These are phyloP conservation scores for Brassica cretica DNA, from an alignment of 345 rosid species.

Conservation along the genomic window DNA sequence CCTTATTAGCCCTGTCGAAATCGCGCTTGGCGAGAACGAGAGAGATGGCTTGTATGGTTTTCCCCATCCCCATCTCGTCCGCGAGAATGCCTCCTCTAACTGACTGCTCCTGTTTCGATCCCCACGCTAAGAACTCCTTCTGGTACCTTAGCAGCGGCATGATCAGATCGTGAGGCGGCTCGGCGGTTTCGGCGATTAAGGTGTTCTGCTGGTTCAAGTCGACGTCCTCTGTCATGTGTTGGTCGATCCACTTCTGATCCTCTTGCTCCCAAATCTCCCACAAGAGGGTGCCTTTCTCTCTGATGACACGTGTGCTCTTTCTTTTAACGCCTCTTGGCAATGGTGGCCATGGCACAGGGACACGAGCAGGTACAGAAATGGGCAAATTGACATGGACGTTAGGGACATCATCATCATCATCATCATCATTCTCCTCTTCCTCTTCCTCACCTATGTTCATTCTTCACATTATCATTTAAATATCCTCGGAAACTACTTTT, in stretches of 20 bases:
- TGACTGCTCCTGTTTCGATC: slow-evolving; percentile 77
- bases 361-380: slow-evolving; percentile 3
- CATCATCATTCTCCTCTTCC: not conserved
- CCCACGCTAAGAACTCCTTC: slow-evolving; percentile 97
- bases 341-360: slow-evolving; percentile 8
- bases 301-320: slow-evolving; percentile 2
- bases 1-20: slow-evolving; percentile 15
- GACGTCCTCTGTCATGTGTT: slow-evolving; percentile 51
- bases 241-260: slow-evolving; percentile 62
- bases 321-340: slow-evolving; percentile 37
- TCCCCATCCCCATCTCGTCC: slow-evolving; percentile 99
- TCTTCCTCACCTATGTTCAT: slow-evolving; percentile 23
- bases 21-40: slow-evolving; percentile 86
- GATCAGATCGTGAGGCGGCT: slow-evolving; percentile 67
- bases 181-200: slow-evolving; percentile 52
- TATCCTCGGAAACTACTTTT: not conserved
- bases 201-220: slow-evolving; percentile 62
- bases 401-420: not conserved
- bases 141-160: slow-evolving; percentile 85
- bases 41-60: slow-evolving; percentile 93
- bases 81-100: slow-evolving; percentile 89
- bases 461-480: slow-evolving; percentile 13
- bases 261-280: slow-evolving; percentile 86
- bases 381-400: too few relatives aligned
- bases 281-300: slow-evolving; percentile 39